Evolutionary conservation across 139 green algal species (phyloP), one percentile per base, ranked within the genome.

Genomic region (Coelastrella sp.): DNA sequence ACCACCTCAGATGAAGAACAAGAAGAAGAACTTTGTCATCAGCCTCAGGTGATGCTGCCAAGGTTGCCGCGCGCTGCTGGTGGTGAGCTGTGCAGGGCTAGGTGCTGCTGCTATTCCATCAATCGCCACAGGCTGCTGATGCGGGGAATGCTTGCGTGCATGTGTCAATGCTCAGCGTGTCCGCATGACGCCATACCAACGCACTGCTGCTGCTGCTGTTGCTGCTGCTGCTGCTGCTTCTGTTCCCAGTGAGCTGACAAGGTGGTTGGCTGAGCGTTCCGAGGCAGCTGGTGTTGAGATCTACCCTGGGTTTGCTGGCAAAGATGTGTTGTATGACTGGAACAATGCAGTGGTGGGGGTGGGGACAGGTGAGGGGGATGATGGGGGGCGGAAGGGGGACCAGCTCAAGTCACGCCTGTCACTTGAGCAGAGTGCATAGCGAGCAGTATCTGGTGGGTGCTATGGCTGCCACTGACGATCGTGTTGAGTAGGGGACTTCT

Each of bases 241-340:
- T 82, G 62, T 17, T 71, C 2, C 30, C 82, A 96, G 92, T 80
- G 86, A 97, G 83, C 79, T 96, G 11, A 88, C 89, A 25, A 88
- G 94, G 2, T 98, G 96, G 96, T 83, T 98, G 84, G 93, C 69
- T 0, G 35, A 40, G 9, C 87, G 92, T 23, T 96, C 96, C 4
- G 96, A 99, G 89, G 91, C 89, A 21, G 38, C 94, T 9, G 96
- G 96, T 1, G 96, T 99, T 57, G 96, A 99, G 62, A 89, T 99
- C 8, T 97, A 93, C 80, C 90, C 96, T 0, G 96, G 96, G 0
- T 99, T 98, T 86, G 91, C 94, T 11, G 95, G 84, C 41, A 86
- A 60, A 5, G 77, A 88, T 41, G 57, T 93, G 43, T 78, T 98
- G 75, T 91, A 87, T 38, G 63, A 86, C 38, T 84, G 72, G 50